Evolutionary conservation across 176 grass and related monocot species (phyloP).

Genomic region (Triticum urartu): DNA sequence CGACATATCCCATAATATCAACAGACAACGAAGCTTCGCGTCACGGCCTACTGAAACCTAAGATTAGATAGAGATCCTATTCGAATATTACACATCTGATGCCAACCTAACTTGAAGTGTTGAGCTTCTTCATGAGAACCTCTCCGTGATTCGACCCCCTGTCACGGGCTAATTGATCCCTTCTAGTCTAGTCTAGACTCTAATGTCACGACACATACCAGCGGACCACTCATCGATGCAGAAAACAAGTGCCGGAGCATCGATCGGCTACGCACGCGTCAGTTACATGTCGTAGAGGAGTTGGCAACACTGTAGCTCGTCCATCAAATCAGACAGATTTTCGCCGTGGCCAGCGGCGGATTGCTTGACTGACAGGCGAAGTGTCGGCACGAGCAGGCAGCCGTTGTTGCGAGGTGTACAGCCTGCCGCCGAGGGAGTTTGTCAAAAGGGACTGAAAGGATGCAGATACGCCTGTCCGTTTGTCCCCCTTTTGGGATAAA

Average conservation of each 20-base stretch:
- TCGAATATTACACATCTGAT: too few species aligned
- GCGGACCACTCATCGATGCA: too few species aligned
- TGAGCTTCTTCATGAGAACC: background rate
- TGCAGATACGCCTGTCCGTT: background rate
- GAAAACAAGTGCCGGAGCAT: background rate
- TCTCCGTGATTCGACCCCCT: background rate
- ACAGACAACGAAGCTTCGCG: too few species aligned
- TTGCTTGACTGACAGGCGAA: slow-evolving; percentile 21
- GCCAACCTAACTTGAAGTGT: background rate
- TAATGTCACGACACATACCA: background rate
- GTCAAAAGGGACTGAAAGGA: slow-evolving; percentile 1
- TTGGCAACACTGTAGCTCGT: background rate
- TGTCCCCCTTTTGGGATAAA: background rate
- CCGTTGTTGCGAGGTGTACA: background rate
- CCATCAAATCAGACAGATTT: background rate
- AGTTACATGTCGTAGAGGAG: background rate
- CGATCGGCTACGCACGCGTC: background rate
- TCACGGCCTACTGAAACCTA: too few species aligned
- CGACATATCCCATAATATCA: too few species aligned
- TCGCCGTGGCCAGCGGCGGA: background rate
- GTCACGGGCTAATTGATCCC: background rate
- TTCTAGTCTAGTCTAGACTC: background rate
- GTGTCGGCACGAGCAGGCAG: slow-evolving; percentile 26
- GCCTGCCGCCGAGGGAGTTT: background rate
- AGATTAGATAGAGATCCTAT: too few species aligned